These are phyloP conservation scores for Candida vartiovaarae DNA, from an alignment of 805 yeast species.

Conservation along the genomic window DNA sequence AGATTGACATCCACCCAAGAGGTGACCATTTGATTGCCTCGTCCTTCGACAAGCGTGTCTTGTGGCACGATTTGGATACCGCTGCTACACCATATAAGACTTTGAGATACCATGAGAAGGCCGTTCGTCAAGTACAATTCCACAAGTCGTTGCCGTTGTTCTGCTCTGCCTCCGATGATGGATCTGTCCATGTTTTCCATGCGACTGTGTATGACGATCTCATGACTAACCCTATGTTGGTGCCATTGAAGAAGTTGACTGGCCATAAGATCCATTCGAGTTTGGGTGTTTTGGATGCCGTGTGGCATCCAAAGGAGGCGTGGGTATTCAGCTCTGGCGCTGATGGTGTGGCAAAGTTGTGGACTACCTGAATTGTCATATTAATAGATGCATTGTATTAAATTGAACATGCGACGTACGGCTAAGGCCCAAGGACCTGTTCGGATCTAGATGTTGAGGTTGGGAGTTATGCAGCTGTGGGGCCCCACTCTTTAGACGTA, in stretches of 20 bases:
- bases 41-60: slow-evolving; percentile 88
- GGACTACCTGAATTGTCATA: slow-evolving; percentile 62
- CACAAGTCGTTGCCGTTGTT: slow-evolving; percentile 88
- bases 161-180: slow-evolving; percentile 95
- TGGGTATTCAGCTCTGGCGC: slow-evolving; percentile 98
- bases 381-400: background rate
- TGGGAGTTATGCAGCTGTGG: no score
- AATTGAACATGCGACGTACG: no score
- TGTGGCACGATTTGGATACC: slow-evolving; percentile 96
- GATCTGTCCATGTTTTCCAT: slow-evolving; percentile 88
- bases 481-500: no score
- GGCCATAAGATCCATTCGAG: slow-evolving; percentile 80
- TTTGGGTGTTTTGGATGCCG: slow-evolving; percentile 79
- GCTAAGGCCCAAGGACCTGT: no score
- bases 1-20: slow-evolving; percentile 89
- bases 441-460: no score
- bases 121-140: slow-evolving; percentile 82
- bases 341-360: slow-evolving; percentile 88
- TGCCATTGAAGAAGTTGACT: slow-evolving; percentile 87
- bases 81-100: slow-evolving; percentile 90
- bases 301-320: slow-evolving; percentile 98
- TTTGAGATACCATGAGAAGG: slow-evolving; percentile 88
- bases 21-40: slow-evolving; percentile 93
- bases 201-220: slow-evolving; percentile 93
- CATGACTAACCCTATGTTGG: slow-evolving; percentile 91